phyloP scores from a whole-genome alignment of 1,284 basidiomycete species.

The Ceratobasidium sp. region DNA sequence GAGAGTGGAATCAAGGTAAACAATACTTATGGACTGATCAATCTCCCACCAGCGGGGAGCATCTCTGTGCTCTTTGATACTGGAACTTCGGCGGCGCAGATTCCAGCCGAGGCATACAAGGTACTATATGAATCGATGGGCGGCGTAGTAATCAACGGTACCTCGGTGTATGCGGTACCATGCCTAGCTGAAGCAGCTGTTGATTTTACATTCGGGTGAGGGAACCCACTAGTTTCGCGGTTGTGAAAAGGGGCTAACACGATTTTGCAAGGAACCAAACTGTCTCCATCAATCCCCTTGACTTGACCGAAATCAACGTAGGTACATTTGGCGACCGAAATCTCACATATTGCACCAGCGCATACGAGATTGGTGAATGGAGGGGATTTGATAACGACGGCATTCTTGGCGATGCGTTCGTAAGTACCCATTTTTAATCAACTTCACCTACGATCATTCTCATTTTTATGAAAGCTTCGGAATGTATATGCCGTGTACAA shows the following conservation, averaged over 20 bases:
- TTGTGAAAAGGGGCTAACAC: not conserved
- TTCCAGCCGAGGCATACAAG: conserved; percentile 10
- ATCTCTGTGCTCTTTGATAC: conserved; percentile 28
- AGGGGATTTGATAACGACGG: too few relatives aligned
- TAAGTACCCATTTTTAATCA: not conserved
- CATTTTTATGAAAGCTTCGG: conserved; percentile 24
- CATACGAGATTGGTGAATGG: not conserved
- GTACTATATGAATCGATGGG: conserved; percentile 24
- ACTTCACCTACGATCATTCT: not conserved
- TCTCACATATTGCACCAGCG: not conserved
- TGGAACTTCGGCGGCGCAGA: conserved; percentile 15
- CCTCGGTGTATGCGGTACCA: conserved; percentile 11
- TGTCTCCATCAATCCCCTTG: conserved; percentile 3
- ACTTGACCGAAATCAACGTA: not conserved
- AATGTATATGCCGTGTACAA: conserved; percentile 28
- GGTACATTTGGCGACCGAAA: not conserved
- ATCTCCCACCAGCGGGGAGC: conserved; percentile 4
- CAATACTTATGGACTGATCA: not conserved
- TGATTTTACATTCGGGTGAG: conserved; percentile 21
- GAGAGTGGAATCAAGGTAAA: not conserved
- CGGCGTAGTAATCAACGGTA: conserved; percentile 5
- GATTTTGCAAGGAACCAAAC: conserved; percentile 1
- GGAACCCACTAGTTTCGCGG: not conserved
- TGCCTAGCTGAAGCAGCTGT: conserved; percentile 4
- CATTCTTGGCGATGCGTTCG: conserved; percentile 26